A percentile compares a stretch with the other conserved stretches of the same genome.
Evolutionary conservation across 192 early-diverging fungal species (phyloP).

Genomic region (Coemansia sp.): DNA sequence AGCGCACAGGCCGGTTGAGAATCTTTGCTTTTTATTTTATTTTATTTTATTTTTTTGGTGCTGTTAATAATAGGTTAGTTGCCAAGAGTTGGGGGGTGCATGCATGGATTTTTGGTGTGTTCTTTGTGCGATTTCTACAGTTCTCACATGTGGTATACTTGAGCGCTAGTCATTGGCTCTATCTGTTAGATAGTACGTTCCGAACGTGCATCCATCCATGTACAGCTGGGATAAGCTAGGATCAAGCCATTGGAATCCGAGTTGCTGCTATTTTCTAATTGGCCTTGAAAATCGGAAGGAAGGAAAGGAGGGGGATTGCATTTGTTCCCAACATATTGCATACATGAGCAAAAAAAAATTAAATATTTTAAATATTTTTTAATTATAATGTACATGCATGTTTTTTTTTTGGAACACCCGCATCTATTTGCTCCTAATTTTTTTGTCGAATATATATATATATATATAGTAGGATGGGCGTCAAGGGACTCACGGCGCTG

Average conservation of each 20-base stretch:
- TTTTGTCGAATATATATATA: neutral
- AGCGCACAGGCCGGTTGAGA: neutral
- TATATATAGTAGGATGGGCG: slow-evolving; percentile 52
- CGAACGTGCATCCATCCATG: neutral
- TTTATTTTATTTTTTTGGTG: neutral
- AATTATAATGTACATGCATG: neutral
- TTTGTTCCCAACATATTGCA: neutral
- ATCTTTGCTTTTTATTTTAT: neutral
- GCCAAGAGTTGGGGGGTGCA: neutral
- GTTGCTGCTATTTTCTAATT: neutral
- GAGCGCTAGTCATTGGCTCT: neutral
- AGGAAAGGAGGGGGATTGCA: neutral
- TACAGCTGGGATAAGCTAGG: neutral
- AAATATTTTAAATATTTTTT: neutral
- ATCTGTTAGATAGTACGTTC: neutral
- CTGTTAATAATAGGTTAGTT: neutral
- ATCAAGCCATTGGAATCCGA: neutral
- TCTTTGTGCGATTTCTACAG: neutral
- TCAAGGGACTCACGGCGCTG: slow-evolving; percentile 59
- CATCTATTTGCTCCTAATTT: neutral
- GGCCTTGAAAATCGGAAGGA: neutral
- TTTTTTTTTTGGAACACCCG: neutral
- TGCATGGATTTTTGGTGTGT: neutral
- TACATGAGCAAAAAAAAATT: neutral
- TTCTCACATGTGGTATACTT: neutral